Evolutionary conservation across 2,329 filamentous ascomycete genomes (phyloP).

Genomic region (Sordariomycetes sp.): DNA sequence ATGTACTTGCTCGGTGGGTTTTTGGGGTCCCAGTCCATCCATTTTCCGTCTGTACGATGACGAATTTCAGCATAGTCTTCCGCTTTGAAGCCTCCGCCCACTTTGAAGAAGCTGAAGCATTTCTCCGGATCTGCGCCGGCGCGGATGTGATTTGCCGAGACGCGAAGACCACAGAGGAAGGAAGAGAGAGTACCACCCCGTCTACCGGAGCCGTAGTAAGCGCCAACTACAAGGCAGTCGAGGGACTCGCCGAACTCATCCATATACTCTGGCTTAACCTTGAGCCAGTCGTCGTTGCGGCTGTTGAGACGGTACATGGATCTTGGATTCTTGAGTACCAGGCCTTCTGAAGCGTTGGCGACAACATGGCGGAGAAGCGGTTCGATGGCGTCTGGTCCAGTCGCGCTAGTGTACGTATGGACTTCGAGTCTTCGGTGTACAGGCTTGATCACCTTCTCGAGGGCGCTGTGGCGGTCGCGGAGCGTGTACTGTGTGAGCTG

Average conservation of each 20-base stretch:
- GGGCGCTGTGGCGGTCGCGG: constrained; percentile 66
- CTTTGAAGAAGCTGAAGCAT: constrained; percentile 93
- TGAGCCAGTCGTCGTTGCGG: constrained; percentile 94
- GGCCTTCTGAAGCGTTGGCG: constrained; percentile 76
- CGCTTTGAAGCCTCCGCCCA: constrained; percentile 84
- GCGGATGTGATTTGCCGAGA: constrained; percentile 58
- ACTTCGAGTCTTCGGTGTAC: constrained; percentile 75
- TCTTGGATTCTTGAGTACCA: constrained; percentile 88
- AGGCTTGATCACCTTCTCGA: constrained; percentile 60
- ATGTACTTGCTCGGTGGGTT: constrained; percentile 71
- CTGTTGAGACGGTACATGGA: constrained; percentile 82
- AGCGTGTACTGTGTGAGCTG: constrained; percentile 76
- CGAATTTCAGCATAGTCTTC: constrained; percentile 78
- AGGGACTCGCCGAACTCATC: constrained; percentile 88
- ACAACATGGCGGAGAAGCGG: constrained; percentile 72
- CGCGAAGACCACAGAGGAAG: constrained; percentile 81
- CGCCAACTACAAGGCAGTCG: constrained; percentile 82
- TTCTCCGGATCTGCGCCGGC: constrained; percentile 57
- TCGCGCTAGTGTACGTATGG: constrained; percentile 61
- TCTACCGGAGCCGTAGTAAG: constrained; percentile 82
- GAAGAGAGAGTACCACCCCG: constrained; percentile 77
- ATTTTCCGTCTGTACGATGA: constrained; percentile 83
- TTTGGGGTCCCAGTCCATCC: constrained; percentile 73
- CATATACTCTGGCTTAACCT: constrained; percentile 99
- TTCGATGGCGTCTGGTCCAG: constrained; percentile 64